Evolutionary conservation across 495 filamentous ascomycete genomes (phyloP).

Genomic region (Cetradonia linearis): DNA sequence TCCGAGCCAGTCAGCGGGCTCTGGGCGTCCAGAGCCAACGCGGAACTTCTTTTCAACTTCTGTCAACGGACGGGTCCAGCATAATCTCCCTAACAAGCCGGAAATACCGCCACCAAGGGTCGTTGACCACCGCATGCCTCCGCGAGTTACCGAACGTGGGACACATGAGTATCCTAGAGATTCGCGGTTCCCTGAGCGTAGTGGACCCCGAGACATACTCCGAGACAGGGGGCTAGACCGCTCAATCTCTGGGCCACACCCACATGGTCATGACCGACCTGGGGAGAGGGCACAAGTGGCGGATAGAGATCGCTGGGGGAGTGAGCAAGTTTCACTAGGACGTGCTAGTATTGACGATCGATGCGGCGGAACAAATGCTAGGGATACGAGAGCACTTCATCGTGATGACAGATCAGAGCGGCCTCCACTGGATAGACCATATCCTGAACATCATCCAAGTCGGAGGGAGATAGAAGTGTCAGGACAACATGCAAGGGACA

Average conservation of each 20-base stretch:
- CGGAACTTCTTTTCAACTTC: conserved; percentile 13
- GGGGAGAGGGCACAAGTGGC: conserved; percentile 11
- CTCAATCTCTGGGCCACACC: conserved; percentile 5
- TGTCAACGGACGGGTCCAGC: conserved; percentile 16
- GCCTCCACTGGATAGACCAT: conserved; percentile 11
- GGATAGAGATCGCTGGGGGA: conserved; percentile 16
- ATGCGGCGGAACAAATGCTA: conserved; percentile 9
- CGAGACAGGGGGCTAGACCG: conserved; percentile 16
- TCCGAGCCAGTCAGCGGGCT: conserved; percentile 9
- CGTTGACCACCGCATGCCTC: conserved; percentile 14
- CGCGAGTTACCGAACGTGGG: conserved; percentile 12
- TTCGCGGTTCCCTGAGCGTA: conserved; percentile 17
- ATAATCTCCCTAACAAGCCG: conserved; percentile 24
- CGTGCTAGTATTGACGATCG: conserved; percentile 19
- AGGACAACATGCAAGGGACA: conserved; percentile 16
- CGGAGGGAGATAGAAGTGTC: conserved; percentile 9
- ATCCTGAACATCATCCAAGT: conserved; percentile 10
- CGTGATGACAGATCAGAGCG: conserved; percentile 19
- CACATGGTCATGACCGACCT: conserved; percentile 16
- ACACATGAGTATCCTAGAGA: conserved; percentile 18
- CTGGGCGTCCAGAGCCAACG: conserved; percentile 18
- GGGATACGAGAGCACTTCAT: conserved; percentile 17
- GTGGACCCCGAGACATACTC: conserved; percentile 12
- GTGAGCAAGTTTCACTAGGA: conserved; percentile 6
- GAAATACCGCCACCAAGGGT: conserved; percentile 16